A percentile compares a stretch with the other conserved stretches of the same genome.
Conservation (phyloP, 2,329 filamentous ascomycete species). For the Canariomyces notabilis region DNA sequence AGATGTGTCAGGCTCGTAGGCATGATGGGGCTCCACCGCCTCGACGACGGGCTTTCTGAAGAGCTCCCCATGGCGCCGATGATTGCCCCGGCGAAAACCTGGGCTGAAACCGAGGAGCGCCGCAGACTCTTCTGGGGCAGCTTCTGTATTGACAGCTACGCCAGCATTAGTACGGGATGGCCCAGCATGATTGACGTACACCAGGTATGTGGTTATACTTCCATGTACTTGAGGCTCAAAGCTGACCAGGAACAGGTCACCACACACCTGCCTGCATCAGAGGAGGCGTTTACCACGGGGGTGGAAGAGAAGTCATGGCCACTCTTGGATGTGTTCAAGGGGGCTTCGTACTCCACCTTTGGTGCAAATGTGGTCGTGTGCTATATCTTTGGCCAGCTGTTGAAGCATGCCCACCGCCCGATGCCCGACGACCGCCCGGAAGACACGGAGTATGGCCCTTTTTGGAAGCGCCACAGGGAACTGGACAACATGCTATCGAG, state of each 20-base stretch:
- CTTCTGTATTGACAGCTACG: constrained; percentile 78
- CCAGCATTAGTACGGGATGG: constrained; percentile 87
- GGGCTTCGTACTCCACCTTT: constrained; percentile 63
- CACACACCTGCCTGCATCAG: constrained; percentile 74
- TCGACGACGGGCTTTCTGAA: constrained; percentile 61
- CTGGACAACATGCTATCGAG: constrained; percentile 78
- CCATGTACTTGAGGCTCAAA: neutral
- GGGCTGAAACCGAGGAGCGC: constrained; percentile 72
- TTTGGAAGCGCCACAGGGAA: constrained; percentile 79
- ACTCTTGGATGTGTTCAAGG: constrained; percentile 60
- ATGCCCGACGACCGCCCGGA: constrained; percentile 65
- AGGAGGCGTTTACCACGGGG: constrained; percentile 68
- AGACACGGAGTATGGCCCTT: constrained; percentile 68
- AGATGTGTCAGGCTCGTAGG: constrained; percentile 64
- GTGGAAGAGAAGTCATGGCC: constrained; percentile 57
- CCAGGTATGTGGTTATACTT: constrained; percentile 45
- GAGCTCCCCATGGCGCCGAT: constrained; percentile 57
- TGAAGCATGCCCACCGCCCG: constrained; percentile 72
- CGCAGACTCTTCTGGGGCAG: constrained; percentile 81
- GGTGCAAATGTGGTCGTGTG: constrained; percentile 69
- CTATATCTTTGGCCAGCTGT: constrained; percentile 73
- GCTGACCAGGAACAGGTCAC: constrained; percentile 38
- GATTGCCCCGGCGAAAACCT: constrained; percentile 67
- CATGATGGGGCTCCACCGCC: constrained; percentile 79
- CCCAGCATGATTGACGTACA: constrained; percentile 71